A percentile compares a stretch with the other conserved stretches of the same genome.
These are phyloP conservation scores for Blepharisma undulans DNA, from an alignment of 169 alveolate genomes.

Conservation along the genomic window DNA sequence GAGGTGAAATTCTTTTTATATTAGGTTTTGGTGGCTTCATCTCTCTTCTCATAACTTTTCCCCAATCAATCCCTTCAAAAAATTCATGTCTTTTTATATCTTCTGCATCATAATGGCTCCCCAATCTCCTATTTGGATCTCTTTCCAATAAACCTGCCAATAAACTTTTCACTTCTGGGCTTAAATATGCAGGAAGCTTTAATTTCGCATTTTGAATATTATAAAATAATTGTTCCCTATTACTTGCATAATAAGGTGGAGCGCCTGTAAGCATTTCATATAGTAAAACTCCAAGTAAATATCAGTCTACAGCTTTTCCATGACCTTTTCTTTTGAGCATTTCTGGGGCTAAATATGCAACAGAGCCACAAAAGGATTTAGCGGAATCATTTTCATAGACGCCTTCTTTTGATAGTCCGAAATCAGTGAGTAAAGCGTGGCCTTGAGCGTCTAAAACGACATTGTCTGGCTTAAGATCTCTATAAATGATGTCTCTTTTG, in stretches of 20 bases:
- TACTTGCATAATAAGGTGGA: conserved; percentile 78
- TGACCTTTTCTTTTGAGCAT: conserved; percentile 84
- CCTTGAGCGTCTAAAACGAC: conserved; percentile 76
- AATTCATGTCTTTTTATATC: conserved; percentile 60
- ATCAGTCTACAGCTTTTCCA: conserved; percentile 88
- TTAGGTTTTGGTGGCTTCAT: conserved; percentile 56
- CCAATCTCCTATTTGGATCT: conserved; percentile 57
- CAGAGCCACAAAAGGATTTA: conserved; percentile 76
- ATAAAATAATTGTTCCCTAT: conserved; percentile 58
- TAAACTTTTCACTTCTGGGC: conserved; percentile 54
- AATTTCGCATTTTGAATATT: conserved; percentile 71
- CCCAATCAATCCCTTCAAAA: conserved; percentile 57
- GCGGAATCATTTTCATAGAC: conserved; percentile 63
- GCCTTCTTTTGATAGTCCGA: conserved; percentile 87
- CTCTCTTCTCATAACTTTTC: conserved; percentile 56
- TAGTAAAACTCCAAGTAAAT: conserved; percentile 81
- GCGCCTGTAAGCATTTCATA: conserved; percentile 85
- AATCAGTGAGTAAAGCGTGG: conserved; percentile 85
- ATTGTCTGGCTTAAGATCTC: conserved; percentile 85
- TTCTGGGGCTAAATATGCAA: conserved; percentile 89
- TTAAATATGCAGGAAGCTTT: conserved; percentile 57
- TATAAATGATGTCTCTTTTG: conserved; percentile 81
- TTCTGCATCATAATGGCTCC: conserved; percentile 55
- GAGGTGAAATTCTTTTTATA: not conserved
- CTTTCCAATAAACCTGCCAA: conserved; percentile 51